A percentile compares a stretch with the other conserved stretches of the same genome.
These are phyloP conservation scores for Teunomyces pallodes DNA, from an alignment of 805 yeast genomes.

Conservation along the genomic window DNA sequence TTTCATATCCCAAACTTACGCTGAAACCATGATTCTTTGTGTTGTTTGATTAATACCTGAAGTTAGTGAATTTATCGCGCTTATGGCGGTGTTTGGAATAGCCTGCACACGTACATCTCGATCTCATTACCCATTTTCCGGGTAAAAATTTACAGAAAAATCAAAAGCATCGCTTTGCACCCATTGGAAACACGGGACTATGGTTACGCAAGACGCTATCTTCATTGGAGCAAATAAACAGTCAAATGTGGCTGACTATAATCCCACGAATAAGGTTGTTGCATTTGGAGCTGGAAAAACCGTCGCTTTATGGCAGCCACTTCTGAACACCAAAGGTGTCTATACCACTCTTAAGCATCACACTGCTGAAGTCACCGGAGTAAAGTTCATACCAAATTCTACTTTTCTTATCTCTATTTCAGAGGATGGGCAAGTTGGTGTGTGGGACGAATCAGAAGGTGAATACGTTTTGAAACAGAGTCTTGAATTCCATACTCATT, in stretches of 20 bases:
- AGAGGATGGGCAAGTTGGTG: constrained; percentile 60
- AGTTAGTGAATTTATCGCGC: no score
- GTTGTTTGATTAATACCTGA: not conserved
- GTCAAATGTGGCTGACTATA: constrained; percentile 55
- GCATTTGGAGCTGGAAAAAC: constrained; percentile 73
- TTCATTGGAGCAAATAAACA: constrained; percentile 75
- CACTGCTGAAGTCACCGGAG: constrained; percentile 61
- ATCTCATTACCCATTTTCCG: not conserved
- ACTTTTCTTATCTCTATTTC: constrained; percentile 56
- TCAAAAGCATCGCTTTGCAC: constrained; percentile 1
- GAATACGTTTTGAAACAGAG: constrained; percentile 29
- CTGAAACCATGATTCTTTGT: constrained; percentile 9
- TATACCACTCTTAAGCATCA: constrained; percentile 59
- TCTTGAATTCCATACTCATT: constrained; percentile 41
- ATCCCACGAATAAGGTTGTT: constrained; percentile 34
- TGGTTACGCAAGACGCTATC: constrained; percentile 45
- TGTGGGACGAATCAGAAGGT: constrained; percentile 49
- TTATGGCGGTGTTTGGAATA: no score
- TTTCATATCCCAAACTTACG: constrained; percentile 7
- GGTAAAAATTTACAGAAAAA: constrained; percentile 1
- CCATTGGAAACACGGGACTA: not conserved
- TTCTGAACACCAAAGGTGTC: constrained; percentile 47
- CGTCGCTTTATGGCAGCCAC: constrained; percentile 70
- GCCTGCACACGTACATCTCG: not conserved
- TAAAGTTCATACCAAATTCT: constrained; percentile 47